Evolutionary conservation across 2,329 filamentous ascomycete species (phyloP), one percentile per base, ranked within the genome.

Genomic region (Aspergillus spinulosporus): DNA sequence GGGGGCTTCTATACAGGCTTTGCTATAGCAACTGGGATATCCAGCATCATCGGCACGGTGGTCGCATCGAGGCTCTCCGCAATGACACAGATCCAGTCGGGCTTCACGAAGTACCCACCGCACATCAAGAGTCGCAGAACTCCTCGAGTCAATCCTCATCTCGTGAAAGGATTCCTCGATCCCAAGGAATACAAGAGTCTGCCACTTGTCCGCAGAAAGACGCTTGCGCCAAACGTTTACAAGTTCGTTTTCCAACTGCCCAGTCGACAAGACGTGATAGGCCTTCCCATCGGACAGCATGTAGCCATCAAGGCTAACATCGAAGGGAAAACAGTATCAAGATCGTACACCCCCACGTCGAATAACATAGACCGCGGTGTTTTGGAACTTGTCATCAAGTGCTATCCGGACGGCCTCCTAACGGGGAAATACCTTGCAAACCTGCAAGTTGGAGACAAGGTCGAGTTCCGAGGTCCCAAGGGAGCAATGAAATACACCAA

Each of bases 231-330:
- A 0, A 68, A 61, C 40, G 68, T 68, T 0, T 82, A 76, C 65
- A 74, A 74, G 21, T 72, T 82, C 8, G 68, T 73, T 5, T 83
- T 84, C 39, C 67, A 73, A 28, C 73, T 84, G 2, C 82, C 82
- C 0, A 72, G 70, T 0, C 60, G 68, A 0, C 62, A 66, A 6
- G 74, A 76, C 26, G 71, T 82, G 0, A 74, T 84, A 2, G 82
- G 82, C 1, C 73, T 85, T 7, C 83, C 83, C 0, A 81, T 79
- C 5, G 82, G 83, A 5, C 82, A 85, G 62, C 82, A 85, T 59
- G 75, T 85, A 3, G 75, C 80, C 43, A 80, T 85, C 56, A 76
- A 76, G 52, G 79, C 79, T 2, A 69, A 67, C 1, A 65, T 84
- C 9, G 71, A 79, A 40, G 79, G 77, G 5, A 69, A 79, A 57